Evolutionary conservation across 768 basidiomycete genomes (phyloP), one percentile per base, ranked within the genome.

Genomic region (Pluteus cervinus): DNA sequence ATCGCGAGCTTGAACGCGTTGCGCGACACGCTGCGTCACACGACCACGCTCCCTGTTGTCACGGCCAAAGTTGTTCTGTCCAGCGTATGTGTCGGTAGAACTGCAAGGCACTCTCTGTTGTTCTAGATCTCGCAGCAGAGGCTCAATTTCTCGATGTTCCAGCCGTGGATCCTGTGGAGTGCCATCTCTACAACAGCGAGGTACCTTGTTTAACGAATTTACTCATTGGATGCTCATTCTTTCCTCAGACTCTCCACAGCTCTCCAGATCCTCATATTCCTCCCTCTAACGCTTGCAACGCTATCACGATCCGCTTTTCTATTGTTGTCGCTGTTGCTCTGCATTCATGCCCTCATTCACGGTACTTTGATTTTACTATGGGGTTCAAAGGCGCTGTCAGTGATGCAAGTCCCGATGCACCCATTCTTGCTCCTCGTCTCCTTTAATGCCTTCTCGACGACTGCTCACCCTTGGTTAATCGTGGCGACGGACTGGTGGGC

Each of bases 381-480:
- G 76, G 76, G 77, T 39, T 85, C 84, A 9, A 66, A 76, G 31
- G 72, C 76, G 10, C 68, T 90, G 35, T 79, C 85, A 10, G 69
- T 91, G 42, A 66, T 89, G 39, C 88, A 91, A 61, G 74, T 90
- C 22, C 88, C 88, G 7, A 79, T 88, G 68, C 87, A 90, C 56
- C 80, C 87, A 1, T 86, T 90, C 60, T 71, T 91, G 23, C 77
- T 91, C 29, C 79, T 91, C 33, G 75, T 90, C 40, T 86, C 77
- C 55, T 91, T 91, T 73, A 91, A 91, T 55, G 70, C 79, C 24
- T 89, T 88, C 58, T 76, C 86, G 2, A 69, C 79, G 15, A 63
- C 76, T 17, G 71, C 75, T 16, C 68, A 74, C 42, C 76, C 81
- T 6, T 70, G 65, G 56, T 55, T 89, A 5, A 47, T 71, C 7